Base-by-base conservation (phyloP, 768 basidiomycete genomes). In the Naganishia friedmannii region DNA sequence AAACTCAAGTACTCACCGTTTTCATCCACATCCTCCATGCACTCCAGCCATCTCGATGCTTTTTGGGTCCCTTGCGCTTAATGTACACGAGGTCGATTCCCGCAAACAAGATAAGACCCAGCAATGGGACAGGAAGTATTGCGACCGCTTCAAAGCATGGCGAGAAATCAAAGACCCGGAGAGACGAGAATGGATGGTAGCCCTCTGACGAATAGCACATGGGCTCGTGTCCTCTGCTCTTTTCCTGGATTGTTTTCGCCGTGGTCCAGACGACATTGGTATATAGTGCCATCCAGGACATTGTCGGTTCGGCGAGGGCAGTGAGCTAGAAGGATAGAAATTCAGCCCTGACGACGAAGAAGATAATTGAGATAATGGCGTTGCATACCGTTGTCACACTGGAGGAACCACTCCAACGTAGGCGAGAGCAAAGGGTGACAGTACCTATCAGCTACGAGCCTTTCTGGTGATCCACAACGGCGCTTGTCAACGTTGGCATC, bases 141-240 rank as follows among this genome's bases (percentile, higher is more conserved):
- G 88, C 76, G 17, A 87, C 89, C 72, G 92, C 89, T 74, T 94
- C 89, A 73, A 89, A 90, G 78, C 93, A 95, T 17, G 87, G 85
- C 0, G 92, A 90, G 10, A 88, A 73, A 78, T 94, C 93, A 77
- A 92, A 91, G 17, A 85, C 82, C 66, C 91, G 85, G 0, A 81
- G 73, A 0, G 70, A 78, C 0, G 91, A 92, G 21, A 87, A 81
- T 19, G 85, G 82, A 10, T 78, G 79, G 88, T 90, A 91, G 68
- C 90, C 89, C 73, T 91, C 88, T 10, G 34, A 53, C n/a, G 65
- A 70, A 29, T 65, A 48, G 42, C 69, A 70, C n/a, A 60, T 51
- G 4, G 57, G 56, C 46, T 51, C 31, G 13, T 53, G 39, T 45
- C 34, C n/a, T 26, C 34, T 21, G 26, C 23, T 26, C 34, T 45